Evolutionary conservation across 2,329 filamentous ascomycete species (phyloP).

Genomic region (Neoscytalidium dimidiatum): DNA sequence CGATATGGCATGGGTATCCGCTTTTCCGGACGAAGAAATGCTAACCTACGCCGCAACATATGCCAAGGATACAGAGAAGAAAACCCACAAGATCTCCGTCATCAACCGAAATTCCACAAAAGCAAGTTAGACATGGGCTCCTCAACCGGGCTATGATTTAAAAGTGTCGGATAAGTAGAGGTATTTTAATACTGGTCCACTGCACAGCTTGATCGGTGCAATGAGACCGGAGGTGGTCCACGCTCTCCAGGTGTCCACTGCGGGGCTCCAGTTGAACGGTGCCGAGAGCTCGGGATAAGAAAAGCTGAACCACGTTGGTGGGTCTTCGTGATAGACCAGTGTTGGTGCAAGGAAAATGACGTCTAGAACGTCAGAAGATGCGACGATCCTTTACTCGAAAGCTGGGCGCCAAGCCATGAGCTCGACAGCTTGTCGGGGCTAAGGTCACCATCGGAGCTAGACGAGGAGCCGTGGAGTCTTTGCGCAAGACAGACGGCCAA

Average conservation of each 20-base stretch:
- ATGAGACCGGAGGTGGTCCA: too few species aligned
- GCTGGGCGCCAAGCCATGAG: constrained; percentile 35
- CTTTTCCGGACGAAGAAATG: constrained; percentile 5
- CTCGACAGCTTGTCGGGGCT: constrained; percentile 27
- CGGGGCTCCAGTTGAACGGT: constrained; percentile 21
- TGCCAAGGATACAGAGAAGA: not conserved
- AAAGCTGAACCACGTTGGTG: constrained; percentile 32
- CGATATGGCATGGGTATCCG: constrained; percentile 7
- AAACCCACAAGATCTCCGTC: not conserved
- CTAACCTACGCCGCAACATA: not conserved
- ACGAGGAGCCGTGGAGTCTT: constrained; percentile 40
- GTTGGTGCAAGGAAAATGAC: constrained; percentile 36
- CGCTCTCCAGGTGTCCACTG: too few species aligned
- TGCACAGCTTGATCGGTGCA: too few species aligned
- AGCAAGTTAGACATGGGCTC: not conserved
- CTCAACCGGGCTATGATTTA: too few species aligned
- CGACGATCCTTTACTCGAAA: constrained; percentile 37
- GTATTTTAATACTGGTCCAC: too few species aligned
- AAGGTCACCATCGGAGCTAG: constrained; percentile 31
- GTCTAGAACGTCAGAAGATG: constrained; percentile 33
- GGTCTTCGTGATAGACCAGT: constrained; percentile 39
- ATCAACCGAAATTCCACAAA: too few species aligned
- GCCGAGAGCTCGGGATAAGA: constrained; percentile 31
- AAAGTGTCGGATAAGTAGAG: too few species aligned
- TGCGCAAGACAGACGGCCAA: constrained; percentile 39